Evolutionary conservation across 2,329 filamentous ascomycete species (phyloP), one percentile per base, ranked within the genome.

Genomic region (Xylaria sp.): DNA sequence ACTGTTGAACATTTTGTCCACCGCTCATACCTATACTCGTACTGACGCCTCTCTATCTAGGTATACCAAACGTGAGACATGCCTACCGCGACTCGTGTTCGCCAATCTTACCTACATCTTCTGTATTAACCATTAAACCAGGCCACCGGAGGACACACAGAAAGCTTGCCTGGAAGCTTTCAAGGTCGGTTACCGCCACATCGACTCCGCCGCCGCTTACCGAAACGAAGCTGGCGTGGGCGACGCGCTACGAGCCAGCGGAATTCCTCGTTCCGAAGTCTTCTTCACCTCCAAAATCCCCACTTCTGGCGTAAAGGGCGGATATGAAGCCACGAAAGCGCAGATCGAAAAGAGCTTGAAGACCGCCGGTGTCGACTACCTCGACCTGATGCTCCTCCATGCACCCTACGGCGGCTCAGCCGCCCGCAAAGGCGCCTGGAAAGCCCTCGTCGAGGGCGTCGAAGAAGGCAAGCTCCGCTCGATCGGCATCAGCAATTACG

Each of bases 311-410:
- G 74, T 77, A 9, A 70, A 68, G 36, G 76, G 85, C 38, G 79
- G 79, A 70, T 96, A 95, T 75, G 85, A 90, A 15, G 86, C 83
- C 66, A 86, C 91, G 26, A 89, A 89, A 78, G 83, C 83, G 17
- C 86, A 89, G 71, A 85, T 97, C 71, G 81, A 90, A 71, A 81
- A 85, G 62, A 91, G 89, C 17, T 81, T 94, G 26, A 80, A 84
- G 61, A 84, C 88, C 68, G 88, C 89, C 0, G 86, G 87, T 15
- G 82, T 92, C 4, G 86, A 83, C 26, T 93, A 92, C 77, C 84
- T 92, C 70, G 90, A 93, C 74, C 83, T 93, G 65, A 86, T 87
- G 78, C 84, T 91, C 23, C 84, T 90, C 62, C 89, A 91, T 77
- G 81, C 86, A 0, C 88, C 88, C 0, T 89, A 88, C 73, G 88